These are phyloP conservation scores for Orbilia brochopaga DNA, from an alignment of 2,329 filamentous ascomycete species.

Conservation along the genomic window DNA sequence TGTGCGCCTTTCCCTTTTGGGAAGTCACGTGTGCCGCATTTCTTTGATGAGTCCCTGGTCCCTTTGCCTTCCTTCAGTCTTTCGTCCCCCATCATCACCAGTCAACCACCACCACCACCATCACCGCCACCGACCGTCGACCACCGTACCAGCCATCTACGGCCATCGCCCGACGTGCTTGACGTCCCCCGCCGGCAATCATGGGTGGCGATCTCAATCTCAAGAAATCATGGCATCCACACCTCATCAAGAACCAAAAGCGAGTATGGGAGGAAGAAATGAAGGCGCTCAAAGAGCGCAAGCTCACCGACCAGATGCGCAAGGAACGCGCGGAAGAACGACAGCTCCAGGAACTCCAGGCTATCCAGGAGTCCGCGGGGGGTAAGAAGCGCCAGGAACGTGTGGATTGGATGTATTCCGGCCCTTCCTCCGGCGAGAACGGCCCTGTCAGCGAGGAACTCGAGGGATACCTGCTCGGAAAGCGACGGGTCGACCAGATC, in stretches of 20 bases:
- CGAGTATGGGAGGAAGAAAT: conserved; percentile 91
- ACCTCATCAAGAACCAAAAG: conserved; percentile 86
- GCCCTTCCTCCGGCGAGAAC: conserved; percentile 76
- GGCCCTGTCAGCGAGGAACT: conserved; percentile 81
- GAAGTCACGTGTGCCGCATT: not conserved
- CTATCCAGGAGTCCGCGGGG: conserved; percentile 85
- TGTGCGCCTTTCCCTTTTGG: too few species aligned
- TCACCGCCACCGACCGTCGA: conserved; percentile 14
- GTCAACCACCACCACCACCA: conserved; percentile 13
- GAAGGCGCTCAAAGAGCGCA: conserved; percentile 90
- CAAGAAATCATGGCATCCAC: conserved; percentile 94
- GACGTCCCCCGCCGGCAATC: conserved; percentile 57
- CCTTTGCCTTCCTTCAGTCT: not conserved
- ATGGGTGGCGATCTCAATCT: conserved; percentile 97
- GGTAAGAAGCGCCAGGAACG: conserved; percentile 79
- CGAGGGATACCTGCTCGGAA: conserved; percentile 90
- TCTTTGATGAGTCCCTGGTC: not conserved
- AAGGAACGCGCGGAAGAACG: conserved; percentile 95
- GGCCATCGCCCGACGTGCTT: conserved; percentile 29
- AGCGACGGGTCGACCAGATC: conserved; percentile 86
- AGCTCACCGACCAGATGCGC: conserved; percentile 86
- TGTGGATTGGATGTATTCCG: conserved; percentile 98
- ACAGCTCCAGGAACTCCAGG: conserved; percentile 87
- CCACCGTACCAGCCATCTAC: not conserved
- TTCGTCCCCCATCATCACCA: conserved; percentile 10